These are phyloP conservation scores for Colletotrichum sp. DNA, from an alignment of 2,329 filamentous ascomycete genomes.

Conservation along the genomic window DNA sequence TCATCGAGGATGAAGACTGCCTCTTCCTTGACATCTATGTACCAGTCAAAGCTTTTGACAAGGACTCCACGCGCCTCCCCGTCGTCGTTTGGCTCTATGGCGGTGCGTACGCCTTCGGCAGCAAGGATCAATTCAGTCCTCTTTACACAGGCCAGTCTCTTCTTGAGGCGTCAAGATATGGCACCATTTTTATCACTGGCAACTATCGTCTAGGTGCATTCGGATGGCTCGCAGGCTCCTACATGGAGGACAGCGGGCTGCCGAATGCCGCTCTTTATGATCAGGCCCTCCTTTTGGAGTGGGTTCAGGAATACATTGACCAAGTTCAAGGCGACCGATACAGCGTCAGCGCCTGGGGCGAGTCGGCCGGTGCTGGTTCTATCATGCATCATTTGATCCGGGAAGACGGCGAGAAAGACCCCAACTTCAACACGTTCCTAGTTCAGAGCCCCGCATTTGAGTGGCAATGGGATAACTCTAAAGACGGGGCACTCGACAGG, in stretches of 20 bases:
- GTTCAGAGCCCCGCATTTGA: conserved; percentile 40
- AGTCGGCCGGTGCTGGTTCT: conserved; percentile 55
- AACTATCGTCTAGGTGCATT: conserved; percentile 56
- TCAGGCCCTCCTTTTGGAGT: conserved; percentile 50
- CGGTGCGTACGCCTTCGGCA: conserved; percentile 48
- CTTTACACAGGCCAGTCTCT: conserved; percentile 44
- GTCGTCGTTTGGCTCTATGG: conserved; percentile 53
- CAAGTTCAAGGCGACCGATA: conserved; percentile 51
- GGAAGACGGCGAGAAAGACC: conserved; percentile 45
- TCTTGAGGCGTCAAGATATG: conserved; percentile 36
- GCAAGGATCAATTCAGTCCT: conserved; percentile 39
- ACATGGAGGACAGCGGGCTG: conserved; percentile 44
- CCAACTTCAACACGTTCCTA: conserved; percentile 42
- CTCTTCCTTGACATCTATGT: conserved; percentile 56
- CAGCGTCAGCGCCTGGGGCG: conserved; percentile 53
- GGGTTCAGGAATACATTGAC: conserved; percentile 51
- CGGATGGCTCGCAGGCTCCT: conserved; percentile 50
- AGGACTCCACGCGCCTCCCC: conserved; percentile 40
- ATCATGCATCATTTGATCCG: conserved; percentile 56
- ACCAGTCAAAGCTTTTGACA: conserved; percentile 43
- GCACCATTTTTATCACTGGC: conserved; percentile 49
- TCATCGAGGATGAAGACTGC: conserved; percentile 44
- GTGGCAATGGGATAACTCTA: conserved; percentile 34
- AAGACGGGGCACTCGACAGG: conserved; percentile 30
- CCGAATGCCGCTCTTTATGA: conserved; percentile 50